Evolutionary conservation across 306 rosid genomes (phyloP), one percentile per base, ranked within the genome.

Genomic region (Cotoneaster glaucophyllus): DNA sequence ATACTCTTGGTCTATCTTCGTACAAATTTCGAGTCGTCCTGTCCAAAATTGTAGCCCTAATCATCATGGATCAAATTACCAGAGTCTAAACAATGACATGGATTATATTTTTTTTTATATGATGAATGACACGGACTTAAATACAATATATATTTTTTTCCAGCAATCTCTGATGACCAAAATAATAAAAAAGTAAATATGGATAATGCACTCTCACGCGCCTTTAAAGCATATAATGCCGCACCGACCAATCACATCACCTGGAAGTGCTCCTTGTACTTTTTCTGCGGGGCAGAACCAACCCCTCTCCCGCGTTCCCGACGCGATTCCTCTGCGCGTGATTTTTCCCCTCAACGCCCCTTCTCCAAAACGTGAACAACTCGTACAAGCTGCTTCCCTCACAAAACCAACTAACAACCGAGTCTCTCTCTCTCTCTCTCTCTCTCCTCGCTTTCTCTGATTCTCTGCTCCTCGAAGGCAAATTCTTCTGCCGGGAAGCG

Each of bases 301-400:
- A 82, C 82, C 74, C 80, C 71, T 54, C 81, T 77, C 17, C 29
- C 21, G 5, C 18, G 0, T 1, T 5, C 5, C 0, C 3, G 73
- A 86, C 90, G 91, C 91, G 80, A 82, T 2, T 0, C 31, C 0
- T 4, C 0, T 6, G 83, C 80, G 87, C 92, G 92, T 85, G 78
- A 1, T 9, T 0, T 0, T 15, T 0, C 53, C 8, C 31, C 31
- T 24, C 64, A 11, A 64, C 70, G 18, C 79, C 56, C 73, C 26
- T 4, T 71, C 56, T 79, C 81, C 63, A 74, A 37, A 87, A 81
- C 86, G 89, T 69, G 86, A 87, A 73, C 83, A 66, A 81, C 86
- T 81, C 85, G 88, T 70, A 84, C 85, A 79, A 81, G 79, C 67
- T 71, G 72, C 71, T 48, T 71, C 76, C 58, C 82, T 77, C 82